phyloP scores from a whole-genome alignment of 2,329 filamentous ascomycete species.

The Periconia digitata region DNA sequence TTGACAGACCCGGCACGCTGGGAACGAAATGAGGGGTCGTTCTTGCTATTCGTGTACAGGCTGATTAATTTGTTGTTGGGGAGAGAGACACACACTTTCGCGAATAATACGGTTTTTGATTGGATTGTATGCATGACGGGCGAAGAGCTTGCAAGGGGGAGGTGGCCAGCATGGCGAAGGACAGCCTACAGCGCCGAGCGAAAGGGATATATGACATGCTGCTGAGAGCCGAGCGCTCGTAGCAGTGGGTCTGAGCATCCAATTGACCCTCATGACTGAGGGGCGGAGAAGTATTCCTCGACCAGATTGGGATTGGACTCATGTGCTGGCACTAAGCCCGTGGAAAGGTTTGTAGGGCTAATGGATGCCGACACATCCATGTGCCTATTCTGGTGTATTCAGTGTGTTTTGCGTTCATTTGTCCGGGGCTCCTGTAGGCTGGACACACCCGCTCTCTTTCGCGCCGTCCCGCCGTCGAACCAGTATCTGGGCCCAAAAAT shows the following conservation, averaged over 20 bases:
- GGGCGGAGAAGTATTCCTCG: conserved; percentile 18
- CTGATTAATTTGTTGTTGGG: conserved; percentile 11
- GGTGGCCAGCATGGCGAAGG: conserved; percentile 22
- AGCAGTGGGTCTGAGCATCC: conserved; percentile 21
- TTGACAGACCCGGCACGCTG: no score
- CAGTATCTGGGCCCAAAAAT: conserved; percentile 12
- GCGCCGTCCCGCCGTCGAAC: conserved; percentile 37
- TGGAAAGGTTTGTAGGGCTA: conserved; percentile 26
- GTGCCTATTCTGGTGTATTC: no score
- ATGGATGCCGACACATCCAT: conserved; percentile 26
- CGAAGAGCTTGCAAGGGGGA: conserved; percentile 25
- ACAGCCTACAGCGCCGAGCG: conserved; percentile 27
- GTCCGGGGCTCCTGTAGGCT: conserved; percentile 19
- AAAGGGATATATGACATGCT: conserved; percentile 35
- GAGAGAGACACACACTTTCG: conserved; percentile 34
- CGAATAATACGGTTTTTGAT: conserved; percentile 26
- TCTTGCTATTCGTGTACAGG: conserved; percentile 11
- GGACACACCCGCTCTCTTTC: conserved; percentile 20
- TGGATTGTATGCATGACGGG: conserved; percentile 27
- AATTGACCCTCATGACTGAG: conserved; percentile 24
- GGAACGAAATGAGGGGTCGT: conserved; percentile 17
- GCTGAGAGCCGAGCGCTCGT: conserved; percentile 22
- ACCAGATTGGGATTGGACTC: conserved; percentile 27
- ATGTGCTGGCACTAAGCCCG: conserved; percentile 36
- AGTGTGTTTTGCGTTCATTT: conserved; percentile 32